phyloP scores from a whole-genome alignment of 1,284 basidiomycete genomes.

The Ustilago hordei region DNA sequence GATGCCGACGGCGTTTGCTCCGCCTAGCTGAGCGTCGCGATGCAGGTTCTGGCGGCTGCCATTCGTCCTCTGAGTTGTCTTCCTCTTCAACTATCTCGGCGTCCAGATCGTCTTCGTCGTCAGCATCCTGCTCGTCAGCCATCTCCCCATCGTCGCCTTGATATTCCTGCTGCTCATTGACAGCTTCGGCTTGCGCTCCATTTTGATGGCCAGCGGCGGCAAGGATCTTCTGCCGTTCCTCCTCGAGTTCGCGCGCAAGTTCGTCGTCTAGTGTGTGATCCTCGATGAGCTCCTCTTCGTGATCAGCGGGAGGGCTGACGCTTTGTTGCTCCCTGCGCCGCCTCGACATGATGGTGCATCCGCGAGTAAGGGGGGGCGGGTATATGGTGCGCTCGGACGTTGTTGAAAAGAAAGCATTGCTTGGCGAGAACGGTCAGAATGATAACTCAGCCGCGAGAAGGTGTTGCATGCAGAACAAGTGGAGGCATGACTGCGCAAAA shows the following conservation, averaged over 20 bases:
- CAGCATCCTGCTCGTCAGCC: not conserved
- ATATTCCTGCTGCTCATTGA: conserved; percentile 1
- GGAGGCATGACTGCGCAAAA: conserved; percentile 28
- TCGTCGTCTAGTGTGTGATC: conserved; percentile 4
- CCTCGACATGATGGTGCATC: conserved; percentile 17
- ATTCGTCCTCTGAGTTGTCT: conserved; percentile 47
- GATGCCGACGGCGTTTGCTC: conserved; percentile 19
- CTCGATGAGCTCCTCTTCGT: not conserved
- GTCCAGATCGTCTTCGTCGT: conserved; percentile 3
- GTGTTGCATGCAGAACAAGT: conserved; percentile 14
- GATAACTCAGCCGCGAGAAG: conserved; percentile 15
- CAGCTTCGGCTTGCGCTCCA: not conserved
- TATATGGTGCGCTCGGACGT: not conserved
- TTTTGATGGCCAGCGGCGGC: conserved; percentile 6
- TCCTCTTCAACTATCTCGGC: conserved; percentile 10
- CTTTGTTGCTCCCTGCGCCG: conserved; percentile 1
- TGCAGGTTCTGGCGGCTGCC: conserved; percentile 39
- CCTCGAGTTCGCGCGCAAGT: conserved; percentile 32
- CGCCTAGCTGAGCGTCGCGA: conserved; percentile 5
- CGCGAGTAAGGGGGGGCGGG: not conserved
- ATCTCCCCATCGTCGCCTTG: not conserved
- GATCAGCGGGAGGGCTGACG: conserved; percentile 1
- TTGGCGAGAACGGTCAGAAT: not conserved
- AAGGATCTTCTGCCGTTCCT: conserved; percentile 36
- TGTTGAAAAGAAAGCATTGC: not conserved